Conservation (phyloP, 768 basidiomycete species). For the Termitomyces sp. region DNA sequence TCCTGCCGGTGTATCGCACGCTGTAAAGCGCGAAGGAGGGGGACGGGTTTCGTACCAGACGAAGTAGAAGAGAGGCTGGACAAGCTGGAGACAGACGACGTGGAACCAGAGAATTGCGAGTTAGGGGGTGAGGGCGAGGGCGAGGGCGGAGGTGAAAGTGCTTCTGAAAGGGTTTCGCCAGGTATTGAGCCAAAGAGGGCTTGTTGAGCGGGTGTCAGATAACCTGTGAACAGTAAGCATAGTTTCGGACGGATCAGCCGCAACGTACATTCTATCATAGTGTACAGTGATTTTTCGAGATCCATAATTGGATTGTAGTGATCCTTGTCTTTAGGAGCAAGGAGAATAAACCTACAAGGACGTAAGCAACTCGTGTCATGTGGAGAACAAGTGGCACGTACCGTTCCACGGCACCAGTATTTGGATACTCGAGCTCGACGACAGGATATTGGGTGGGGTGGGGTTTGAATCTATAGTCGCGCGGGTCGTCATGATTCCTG, state of each 20-base stretch:
- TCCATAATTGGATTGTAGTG: conserved; percentile 86
- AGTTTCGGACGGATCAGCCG: conserved; percentile 6
- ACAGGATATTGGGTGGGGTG: conserved; percentile 58
- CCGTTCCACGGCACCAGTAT: conserved; percentile 64
- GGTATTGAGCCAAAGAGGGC: conserved; percentile 65
- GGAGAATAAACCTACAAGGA: conserved; percentile 58
- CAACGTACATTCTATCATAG: conserved; percentile 63
- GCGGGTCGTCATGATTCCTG: conserved; percentile 55
- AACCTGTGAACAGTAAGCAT: conserved; percentile 35
- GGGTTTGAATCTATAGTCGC: conserved; percentile 60
- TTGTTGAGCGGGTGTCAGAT: conserved; percentile 63
- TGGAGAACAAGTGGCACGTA: conserved; percentile 24
- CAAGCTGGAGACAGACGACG: conserved; percentile 24
- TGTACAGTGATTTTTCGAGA: conserved; percentile 64
- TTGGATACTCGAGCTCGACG: conserved; percentile 76
- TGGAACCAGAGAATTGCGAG: conserved; percentile 25
- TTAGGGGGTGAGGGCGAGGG: conserved; percentile 35
- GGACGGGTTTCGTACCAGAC: conserved; percentile 22
- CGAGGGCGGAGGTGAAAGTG: conserved; percentile 29
- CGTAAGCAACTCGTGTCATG: background rate
- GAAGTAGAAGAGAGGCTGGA: conserved; percentile 27
- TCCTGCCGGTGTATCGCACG: conserved; percentile 66
- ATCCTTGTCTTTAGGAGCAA: conserved; percentile 79
- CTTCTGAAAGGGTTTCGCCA: conserved; percentile 36
- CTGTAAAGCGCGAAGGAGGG: conserved; percentile 53